Base-by-base conservation (phyloP, 345 rosid genomes). In the Acer saccharum region DNA sequence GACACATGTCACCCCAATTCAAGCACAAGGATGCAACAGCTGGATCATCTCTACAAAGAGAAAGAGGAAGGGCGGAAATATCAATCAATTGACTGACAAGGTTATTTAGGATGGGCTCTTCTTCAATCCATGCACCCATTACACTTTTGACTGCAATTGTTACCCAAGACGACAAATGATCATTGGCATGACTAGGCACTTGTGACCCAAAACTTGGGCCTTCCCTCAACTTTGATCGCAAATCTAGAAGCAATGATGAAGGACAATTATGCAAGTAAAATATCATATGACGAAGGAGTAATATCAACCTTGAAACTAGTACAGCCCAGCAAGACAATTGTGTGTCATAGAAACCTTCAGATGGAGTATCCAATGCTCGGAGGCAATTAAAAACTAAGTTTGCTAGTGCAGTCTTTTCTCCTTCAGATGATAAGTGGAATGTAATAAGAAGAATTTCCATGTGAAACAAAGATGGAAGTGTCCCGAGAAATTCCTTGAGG, bases 391-490 rank as follows among this genome's bases (percentile, higher is more conserved):
- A 81, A 58, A 92, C 70, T 21, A 89, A 78, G 79, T 83, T 87
- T 66, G 94, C 91, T 79, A 90, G 82, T 21, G 76, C 75, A 68
- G 80, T 85, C 90, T 88, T 96, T 81, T 96, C 98, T 81, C 67
- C 90, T 64, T 86, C 84, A 64, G 90, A 81, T 48, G 99, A 96
- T 82, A 96, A 84, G 85, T 96, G 97, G 84, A 94, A 96, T 74
- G 98, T 92, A 90, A 91, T 85, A 50, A 94, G 86, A 79, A 96
- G 95, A 86, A 96, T 90, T 90, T 96, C 97, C 82, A 94, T 78
- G 84, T 96, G 97, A 81, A 92, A 91, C 44, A 85, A 86, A 63
- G 98, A 91, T 48, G 99, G 99, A 78, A 96, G 98, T 74, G 85
- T 83, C 54, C 75, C 86, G 81, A 90, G 81, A 79, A 96, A 77